A percentile compares a stretch with the other conserved stretches of the same genome.
phyloP scores from a whole-genome alignment of 495 filamentous ascomycete genomes.

The Pseudomonodictys pantanalensis region DNA sequence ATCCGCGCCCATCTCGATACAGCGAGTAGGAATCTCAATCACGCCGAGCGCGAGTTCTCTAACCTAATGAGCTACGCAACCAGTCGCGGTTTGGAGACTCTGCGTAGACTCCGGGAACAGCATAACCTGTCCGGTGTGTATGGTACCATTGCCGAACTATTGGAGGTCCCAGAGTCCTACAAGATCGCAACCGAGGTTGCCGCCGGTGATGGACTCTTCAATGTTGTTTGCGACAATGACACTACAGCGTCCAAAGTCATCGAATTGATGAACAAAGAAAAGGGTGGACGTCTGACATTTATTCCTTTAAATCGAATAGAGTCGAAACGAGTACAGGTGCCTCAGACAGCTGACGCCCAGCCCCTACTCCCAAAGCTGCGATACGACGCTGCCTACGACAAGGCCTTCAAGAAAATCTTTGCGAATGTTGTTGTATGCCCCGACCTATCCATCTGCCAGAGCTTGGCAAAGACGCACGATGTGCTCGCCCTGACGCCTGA shows the following conservation, averaged over 20 bases:
- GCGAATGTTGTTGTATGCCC: conserved; percentile 94
- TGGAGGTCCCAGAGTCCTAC: conserved; percentile 81
- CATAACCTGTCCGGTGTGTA: conserved; percentile 82
- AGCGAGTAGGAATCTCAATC: conserved; percentile 67
- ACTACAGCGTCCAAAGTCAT: conserved; percentile 78
- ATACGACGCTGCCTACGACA: conserved; percentile 72
- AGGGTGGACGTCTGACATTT: conserved; percentile 86
- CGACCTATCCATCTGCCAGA: conserved; percentile 75
- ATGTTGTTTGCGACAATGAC: conserved; percentile 94
- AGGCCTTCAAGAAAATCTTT: conserved; percentile 89
- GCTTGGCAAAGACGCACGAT: conserved; percentile 86
- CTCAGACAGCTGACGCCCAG: conserved; percentile 79
- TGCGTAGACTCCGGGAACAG: conserved; percentile 74
- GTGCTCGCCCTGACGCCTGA: conserved; percentile 92
- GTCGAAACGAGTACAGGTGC: conserved; percentile 66
- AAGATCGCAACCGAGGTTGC: conserved; percentile 88
- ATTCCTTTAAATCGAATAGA: conserved; percentile 84
- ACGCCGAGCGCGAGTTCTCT: conserved; percentile 71
- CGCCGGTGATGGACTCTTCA: conserved; percentile 88
- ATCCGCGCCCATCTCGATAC: conserved; percentile 73
- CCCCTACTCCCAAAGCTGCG: conserved; percentile 83
- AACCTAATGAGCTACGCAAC: conserved; percentile 88
- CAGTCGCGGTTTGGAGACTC: conserved; percentile 74
- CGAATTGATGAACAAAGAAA: conserved; percentile 73
- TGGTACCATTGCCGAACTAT: conserved; percentile 86